Evolutionary conservation across 768 basidiomycete species (phyloP), one percentile per base, ranked within the genome.

Genomic region (Lactarius deliciosus): DNA sequence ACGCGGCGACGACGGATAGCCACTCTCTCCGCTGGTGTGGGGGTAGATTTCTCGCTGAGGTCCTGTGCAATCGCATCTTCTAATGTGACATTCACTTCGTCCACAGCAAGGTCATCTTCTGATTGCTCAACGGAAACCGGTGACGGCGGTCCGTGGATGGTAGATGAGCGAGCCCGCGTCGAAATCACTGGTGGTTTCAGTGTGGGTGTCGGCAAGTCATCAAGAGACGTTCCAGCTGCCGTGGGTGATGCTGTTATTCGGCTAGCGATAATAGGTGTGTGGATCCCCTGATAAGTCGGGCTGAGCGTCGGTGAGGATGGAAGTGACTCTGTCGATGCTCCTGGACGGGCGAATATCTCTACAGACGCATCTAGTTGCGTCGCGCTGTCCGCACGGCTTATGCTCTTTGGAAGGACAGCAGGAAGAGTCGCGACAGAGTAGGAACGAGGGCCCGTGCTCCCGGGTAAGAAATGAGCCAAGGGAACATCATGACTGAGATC

Each of bases 271-370:
- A 63, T 30, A 28, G 56, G 60, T 3, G 57, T 60, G 50, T 34
- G 57, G 20, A 64, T 11, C 0, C 57, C 47, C n/a, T 75, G 75
- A 41, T 76, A 74, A 41, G 72, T 64, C 5, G 83, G 83, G 16
- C 57, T 41, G 58, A 61, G 25, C n/a, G 60, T 20, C 22, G 76
- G 74, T 34, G 77, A 74, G 13, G 73, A 71, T 13, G 83, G 83
- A 11, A 91, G 78, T 66, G 85, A 86, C 78, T 92, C 91, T 8
- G 92, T 93, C 15, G 89, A 90, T 60, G 84, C 82, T 13, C 83
- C 87, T 18, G 94, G 91, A 57, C 93, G 84, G 28, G 86, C 89
- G 76, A 94, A 88, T 20, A 79, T 80, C 70, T 89, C 78, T 43
- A 95, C 93, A 18, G 89, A 90, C 8, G 86, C 86, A 73, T 92